Percentiles rank a stretch among this genome's conserved stretches.
Conservation (phyloP, 164 flowering plant species). For the Vitis riparia region DNA sequence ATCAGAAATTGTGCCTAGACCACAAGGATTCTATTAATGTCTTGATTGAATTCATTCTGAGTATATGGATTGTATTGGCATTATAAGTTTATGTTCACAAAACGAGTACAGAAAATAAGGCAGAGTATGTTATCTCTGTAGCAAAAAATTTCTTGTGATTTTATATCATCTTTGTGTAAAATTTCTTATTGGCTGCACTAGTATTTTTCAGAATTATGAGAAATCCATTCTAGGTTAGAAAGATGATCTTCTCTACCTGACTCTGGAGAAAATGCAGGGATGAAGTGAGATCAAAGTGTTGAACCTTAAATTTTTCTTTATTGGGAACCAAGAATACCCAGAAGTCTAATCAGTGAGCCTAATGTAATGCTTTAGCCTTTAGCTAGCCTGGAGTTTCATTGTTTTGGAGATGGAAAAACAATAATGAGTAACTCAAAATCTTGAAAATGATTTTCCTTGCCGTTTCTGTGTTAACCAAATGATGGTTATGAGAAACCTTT, state of each 20-base stretch:
- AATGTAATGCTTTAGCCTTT: no score
- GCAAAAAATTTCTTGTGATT: neutral
- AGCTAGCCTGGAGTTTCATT: no score
- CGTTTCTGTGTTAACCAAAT: neutral
- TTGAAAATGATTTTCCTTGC: no score
- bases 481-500: neutral
- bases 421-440: no score
- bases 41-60: constrained; percentile 11
- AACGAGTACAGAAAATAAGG: constrained; percentile 20
- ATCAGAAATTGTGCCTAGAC: constrained; percentile 12
- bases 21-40: constrained; percentile 8
- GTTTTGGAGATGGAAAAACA: no score
- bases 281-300: no score
- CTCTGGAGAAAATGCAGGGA: neutral
- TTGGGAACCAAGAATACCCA: no score
- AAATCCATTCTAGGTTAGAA: neutral
- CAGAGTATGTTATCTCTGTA: neutral
- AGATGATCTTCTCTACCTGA: neutral
- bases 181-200: neutral
- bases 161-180: neutral
- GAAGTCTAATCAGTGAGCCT: no score
- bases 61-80: constrained; percentile 18
- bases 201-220: neutral
- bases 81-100: constrained; percentile 7
- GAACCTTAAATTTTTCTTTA: no score